Evolutionary conservation across 2,329 filamentous ascomycete genomes (phyloP).

Genomic region (Colletotrichum filicis): DNA sequence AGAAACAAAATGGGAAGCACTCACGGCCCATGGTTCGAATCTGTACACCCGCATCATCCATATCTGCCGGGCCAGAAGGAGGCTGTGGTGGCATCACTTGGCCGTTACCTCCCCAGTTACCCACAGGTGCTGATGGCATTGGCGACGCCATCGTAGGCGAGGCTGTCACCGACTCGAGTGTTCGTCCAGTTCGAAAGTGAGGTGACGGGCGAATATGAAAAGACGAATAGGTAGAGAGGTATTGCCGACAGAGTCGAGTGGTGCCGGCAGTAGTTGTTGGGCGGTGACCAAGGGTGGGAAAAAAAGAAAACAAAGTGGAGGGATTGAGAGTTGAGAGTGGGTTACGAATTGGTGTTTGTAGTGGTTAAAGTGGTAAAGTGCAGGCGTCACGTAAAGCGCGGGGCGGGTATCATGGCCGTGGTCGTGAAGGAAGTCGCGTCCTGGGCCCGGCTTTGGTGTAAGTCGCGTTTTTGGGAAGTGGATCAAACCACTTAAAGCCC

Average conservation of each 20-base stretch:
- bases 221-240: neutral
- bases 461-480: conserved; percentile 36
- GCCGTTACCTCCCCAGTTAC: conserved; percentile 45
- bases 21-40: conserved; percentile 75
- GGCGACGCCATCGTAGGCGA: conserved; percentile 52
- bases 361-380: conserved; percentile 32
- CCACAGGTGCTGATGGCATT: conserved; percentile 45
- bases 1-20: conserved; percentile 43
- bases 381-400: conserved; percentile 36
- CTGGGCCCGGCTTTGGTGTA: conserved; percentile 18
- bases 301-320: conserved; percentile 30
- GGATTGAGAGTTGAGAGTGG: conserved; percentile 10
- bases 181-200: conserved; percentile 15
- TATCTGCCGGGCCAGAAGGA: conserved; percentile 39
- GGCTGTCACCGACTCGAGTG: conserved; percentile 23
- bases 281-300: conserved; percentile 16
- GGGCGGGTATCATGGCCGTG: conserved; percentile 36
- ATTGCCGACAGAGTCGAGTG: conserved; percentile 16
- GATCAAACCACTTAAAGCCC: conserved; percentile 33
- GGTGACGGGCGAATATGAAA: neutral
- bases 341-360: conserved; percentile 31
- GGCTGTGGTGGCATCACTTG: conserved; percentile 34
- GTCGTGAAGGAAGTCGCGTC: conserved; percentile 34
- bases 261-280: conserved; percentile 1
- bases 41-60: conserved; percentile 63